Evolutionary conservation across 2,329 filamentous ascomycete species (phyloP).

Genomic region (Colletotrichum chlorophyti): DNA sequence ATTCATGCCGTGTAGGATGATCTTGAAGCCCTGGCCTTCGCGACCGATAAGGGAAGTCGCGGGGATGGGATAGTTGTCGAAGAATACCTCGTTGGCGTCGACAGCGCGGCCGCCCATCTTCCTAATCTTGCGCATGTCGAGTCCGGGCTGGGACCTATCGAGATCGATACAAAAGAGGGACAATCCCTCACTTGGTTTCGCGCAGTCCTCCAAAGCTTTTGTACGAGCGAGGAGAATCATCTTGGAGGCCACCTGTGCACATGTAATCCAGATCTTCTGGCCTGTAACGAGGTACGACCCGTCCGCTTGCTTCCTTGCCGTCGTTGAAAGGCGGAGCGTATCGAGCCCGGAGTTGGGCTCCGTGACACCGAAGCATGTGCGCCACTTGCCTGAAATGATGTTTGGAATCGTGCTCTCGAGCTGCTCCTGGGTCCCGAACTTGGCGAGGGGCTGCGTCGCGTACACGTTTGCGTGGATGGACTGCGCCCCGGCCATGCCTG

Average conservation of each 20-base stretch:
- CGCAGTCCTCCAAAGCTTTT: constrained; percentile 69
- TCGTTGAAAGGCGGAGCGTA: constrained; percentile 73
- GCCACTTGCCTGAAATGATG: constrained; percentile 74
- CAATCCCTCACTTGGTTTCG: constrained; percentile 76
- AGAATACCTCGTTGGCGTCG: constrained; percentile 88
- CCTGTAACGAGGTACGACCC: constrained; percentile 73
- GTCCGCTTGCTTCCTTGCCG: constrained; percentile 59
- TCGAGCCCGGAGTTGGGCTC: constrained; percentile 83
- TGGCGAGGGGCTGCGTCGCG: constrained; percentile 76
- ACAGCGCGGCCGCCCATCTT: constrained; percentile 88
- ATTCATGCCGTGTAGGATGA: constrained; percentile 82
- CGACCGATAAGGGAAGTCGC: constrained; percentile 70
- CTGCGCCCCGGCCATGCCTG: constrained; percentile 76
- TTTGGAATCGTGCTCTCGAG: constrained; percentile 69
- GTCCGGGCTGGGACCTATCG: constrained; percentile 61
- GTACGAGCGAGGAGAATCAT: constrained; percentile 87
- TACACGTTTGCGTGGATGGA: constrained; percentile 73
- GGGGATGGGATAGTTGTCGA: constrained; percentile 77
- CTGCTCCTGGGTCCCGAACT: constrained; percentile 73
- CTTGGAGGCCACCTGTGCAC: constrained; percentile 79
- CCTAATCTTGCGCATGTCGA: constrained; percentile 75
- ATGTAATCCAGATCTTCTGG: constrained; percentile 91
- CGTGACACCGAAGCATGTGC: constrained; percentile 85
- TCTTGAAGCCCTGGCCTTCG: constrained; percentile 80
- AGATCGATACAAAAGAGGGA: constrained; percentile 84